Conservation (phyloP, 2,329 filamentous ascomycete species). For the Ceratocystis papillata region DNA sequence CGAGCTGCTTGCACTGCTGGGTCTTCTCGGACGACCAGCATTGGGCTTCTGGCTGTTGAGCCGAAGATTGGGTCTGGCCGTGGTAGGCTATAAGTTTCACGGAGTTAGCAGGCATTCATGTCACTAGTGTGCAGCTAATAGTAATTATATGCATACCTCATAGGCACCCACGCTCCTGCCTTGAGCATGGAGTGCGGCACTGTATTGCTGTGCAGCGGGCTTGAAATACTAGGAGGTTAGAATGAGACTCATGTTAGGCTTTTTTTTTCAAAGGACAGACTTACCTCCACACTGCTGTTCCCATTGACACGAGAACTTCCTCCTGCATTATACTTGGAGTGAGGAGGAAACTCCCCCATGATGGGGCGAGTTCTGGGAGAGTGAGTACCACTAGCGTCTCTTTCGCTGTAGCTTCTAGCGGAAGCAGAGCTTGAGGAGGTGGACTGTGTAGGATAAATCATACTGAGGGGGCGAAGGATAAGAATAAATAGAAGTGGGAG, state of each 20-base stretch:
- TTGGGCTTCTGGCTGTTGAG: conserved; percentile 1
- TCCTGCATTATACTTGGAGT: neutral
- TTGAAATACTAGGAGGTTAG: too few species aligned
- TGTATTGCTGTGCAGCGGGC: too few species aligned
- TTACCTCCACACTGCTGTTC: too few species aligned
- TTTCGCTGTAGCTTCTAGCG: neutral
- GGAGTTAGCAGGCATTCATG: neutral
- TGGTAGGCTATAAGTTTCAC: neutral
- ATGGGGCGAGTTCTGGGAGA: too few species aligned
- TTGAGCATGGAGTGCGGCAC: neutral
- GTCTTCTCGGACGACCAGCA: neutral
- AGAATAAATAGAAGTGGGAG: too few species aligned
- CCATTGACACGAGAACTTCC: too few species aligned
- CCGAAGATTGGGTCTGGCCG: conserved; percentile 14
- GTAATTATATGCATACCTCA: neutral
- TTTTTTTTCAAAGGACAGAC: too few species aligned
- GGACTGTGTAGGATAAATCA: too few species aligned
- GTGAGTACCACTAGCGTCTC: too few species aligned
- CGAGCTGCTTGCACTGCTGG: neutral
- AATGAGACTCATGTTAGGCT: too few species aligned
- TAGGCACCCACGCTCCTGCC: neutral
- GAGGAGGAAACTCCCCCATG: neutral
- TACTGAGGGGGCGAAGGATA: too few species aligned
- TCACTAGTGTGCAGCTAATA: neutral
- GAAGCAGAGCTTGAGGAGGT: neutral